Conservation (phyloP, 2,329 filamentous ascomycete species). For the Penicillium vulpinum region DNA sequence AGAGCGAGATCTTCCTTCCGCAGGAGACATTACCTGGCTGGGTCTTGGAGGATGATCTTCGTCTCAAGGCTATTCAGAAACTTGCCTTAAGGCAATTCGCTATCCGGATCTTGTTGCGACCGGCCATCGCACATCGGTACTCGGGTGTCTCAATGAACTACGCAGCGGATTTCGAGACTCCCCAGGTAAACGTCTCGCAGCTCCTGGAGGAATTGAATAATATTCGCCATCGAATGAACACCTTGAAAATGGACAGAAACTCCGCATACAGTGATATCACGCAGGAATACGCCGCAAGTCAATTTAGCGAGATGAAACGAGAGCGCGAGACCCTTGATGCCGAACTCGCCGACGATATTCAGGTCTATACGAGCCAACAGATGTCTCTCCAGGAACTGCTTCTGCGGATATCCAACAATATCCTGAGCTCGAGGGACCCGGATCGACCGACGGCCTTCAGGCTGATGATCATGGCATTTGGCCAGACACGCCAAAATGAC, state of each 20-base stretch:
- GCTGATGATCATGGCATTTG: slow-evolving; percentile 41
- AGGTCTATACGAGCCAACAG: slow-evolving; percentile 28
- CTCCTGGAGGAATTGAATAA: slow-evolving; percentile 37
- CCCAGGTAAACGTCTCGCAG: slow-evolving; percentile 31
- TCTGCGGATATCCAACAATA: slow-evolving; percentile 36
- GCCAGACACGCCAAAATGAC: slow-evolving; percentile 41
- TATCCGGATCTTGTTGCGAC: slow-evolving; percentile 41
- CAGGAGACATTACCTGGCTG: slow-evolving; percentile 27
- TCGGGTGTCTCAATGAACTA: slow-evolving; percentile 36
- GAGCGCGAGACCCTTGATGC: slow-evolving; percentile 28
- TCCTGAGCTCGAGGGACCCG: slow-evolving; percentile 38
- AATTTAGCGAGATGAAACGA: slow-evolving; percentile 17
- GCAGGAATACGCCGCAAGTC: slow-evolving; percentile 25
- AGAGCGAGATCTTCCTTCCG: slow-evolving; percentile 21
- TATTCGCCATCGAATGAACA: slow-evolving; percentile 33
- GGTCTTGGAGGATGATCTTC: slow-evolving; percentile 31
- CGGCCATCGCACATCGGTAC: slow-evolving; percentile 42
- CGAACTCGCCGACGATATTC: slow-evolving; percentile 32
- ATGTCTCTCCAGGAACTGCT: slow-evolving; percentile 40
- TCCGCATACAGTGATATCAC: slow-evolving; percentile 35
- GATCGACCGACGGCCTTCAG: slow-evolving; percentile 37
- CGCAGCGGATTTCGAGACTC: slow-evolving; percentile 28
- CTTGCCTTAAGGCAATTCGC: slow-evolving; percentile 43
- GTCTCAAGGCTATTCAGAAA: slow-evolving; percentile 41
- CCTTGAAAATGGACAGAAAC: slow-evolving; percentile 28